These are phyloP conservation scores for Pseudohalonectria lignicola DNA, from an alignment of 2,329 filamentous ascomycete species.

Conservation along the genomic window DNA sequence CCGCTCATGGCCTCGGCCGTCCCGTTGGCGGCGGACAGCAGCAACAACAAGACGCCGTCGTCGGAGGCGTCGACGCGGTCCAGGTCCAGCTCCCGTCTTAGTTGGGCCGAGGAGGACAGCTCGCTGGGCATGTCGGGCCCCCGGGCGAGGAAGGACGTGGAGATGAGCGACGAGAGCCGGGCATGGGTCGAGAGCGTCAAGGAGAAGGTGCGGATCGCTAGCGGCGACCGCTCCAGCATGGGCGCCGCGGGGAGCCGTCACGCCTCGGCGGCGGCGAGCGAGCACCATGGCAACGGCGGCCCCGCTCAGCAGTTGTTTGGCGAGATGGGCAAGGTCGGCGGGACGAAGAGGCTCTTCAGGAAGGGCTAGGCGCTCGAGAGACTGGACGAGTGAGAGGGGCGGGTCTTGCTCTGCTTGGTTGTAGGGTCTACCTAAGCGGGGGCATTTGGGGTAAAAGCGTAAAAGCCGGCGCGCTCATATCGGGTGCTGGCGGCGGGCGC, in stretches of 20 bases:
- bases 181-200: constrained; percentile 79
- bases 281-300: constrained; percentile 11
- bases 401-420: no score
- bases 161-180: constrained; percentile 61
- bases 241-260: not conserved
- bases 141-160: constrained; percentile 49
- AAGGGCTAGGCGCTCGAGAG: no score
- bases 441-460: no score
- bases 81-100: constrained; percentile 39
- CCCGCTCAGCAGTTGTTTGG: constrained; percentile 40
- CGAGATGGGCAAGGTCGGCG: constrained; percentile 60
- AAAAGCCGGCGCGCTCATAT: no score
- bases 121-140: constrained; percentile 62
- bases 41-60: constrained; percentile 23
- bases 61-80: constrained; percentile 34
- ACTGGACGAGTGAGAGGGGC: no score
- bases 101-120: constrained; percentile 49
- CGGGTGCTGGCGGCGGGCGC: no score
- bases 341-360: constrained; percentile 61
- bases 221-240: constrained; percentile 34
- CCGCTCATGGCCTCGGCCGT: constrained; percentile 18
- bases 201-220: constrained; percentile 64
- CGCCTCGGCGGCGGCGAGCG: not conserved
- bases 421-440: no score
- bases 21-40: constrained; percentile 7